Percentiles rank a stretch among this genome's conserved stretches.
These are phyloP conservation scores for Solanum verrucosum DNA, from an alignment of 257 asterid genomes.

Conservation along the genomic window DNA sequence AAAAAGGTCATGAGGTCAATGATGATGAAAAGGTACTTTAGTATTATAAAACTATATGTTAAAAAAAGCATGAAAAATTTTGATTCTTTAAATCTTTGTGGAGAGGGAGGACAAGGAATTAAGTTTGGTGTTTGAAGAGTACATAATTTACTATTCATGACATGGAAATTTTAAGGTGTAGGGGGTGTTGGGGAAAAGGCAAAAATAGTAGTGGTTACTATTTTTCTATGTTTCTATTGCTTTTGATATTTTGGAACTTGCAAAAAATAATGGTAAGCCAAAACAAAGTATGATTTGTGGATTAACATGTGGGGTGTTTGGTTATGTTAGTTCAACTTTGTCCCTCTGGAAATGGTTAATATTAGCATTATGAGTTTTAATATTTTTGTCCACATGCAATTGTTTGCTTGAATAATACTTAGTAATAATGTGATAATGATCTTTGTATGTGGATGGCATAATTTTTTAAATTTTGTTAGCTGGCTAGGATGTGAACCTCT, in stretches of 20 bases:
- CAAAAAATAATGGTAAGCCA: neutral
- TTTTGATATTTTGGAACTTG: neutral
- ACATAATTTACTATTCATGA: neutral
- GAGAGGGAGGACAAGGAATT: neutral
- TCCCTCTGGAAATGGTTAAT: neutral
- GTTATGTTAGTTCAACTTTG: slow-evolving; percentile 1
- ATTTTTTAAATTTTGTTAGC: neutral
- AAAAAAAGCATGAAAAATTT: neutral
- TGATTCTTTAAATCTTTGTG: neutral
- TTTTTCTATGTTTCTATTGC: neutral
- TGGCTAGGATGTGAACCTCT: slow-evolving; percentile 1
- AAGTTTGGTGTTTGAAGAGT: neutral
- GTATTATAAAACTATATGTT: neutral
- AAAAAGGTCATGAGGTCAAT: neutral
- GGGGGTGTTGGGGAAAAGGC: neutral
- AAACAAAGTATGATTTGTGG: neutral
- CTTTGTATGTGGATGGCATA: neutral
- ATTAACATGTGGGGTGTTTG: slow-evolving; percentile 19
- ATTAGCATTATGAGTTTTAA: neutral
- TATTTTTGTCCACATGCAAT: neutral
- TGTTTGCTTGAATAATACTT: neutral
- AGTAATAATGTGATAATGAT: neutral
- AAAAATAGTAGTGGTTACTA: neutral
- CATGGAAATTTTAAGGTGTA: neutral
- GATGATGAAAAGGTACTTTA: neutral